phyloP scores from a whole-genome alignment of 1,284 basidiomycete species.

The Leccinum subrobustum region DNA sequence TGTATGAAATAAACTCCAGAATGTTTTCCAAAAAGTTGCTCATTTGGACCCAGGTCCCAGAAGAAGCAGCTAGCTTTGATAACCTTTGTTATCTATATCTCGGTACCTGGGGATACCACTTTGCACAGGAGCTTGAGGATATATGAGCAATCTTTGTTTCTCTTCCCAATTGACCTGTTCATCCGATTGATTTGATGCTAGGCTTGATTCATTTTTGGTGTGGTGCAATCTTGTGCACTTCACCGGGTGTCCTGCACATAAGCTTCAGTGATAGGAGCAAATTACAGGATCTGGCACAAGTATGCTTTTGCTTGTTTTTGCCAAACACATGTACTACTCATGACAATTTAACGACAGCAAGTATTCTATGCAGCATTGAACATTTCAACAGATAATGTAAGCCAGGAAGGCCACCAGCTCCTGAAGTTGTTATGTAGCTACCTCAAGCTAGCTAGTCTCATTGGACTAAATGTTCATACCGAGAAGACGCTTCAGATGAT shows the following conservation, averaged over 20 bases:
- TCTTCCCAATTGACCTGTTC: too few relatives aligned
- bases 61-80: background rate
- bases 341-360: background rate
- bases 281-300: slow-evolving; percentile 1
- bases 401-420: background rate
- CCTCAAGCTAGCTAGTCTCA: background rate
- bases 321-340: background rate
- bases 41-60: background rate
- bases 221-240: background rate
- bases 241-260: background rate
- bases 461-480: slow-evolving; percentile 1
- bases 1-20: background rate
- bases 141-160: too few relatives aligned
- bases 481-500: background rate
- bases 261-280: slow-evolving; percentile 6
- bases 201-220: background rate
- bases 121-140: background rate
- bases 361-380: background rate
- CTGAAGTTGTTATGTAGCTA: background rate
- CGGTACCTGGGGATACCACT: background rate
- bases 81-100: background rate
- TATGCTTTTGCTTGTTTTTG: background rate
- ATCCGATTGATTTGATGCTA: background rate
- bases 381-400: background rate
- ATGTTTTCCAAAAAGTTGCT: background rate